Evolutionary conservation across 2,329 filamentous ascomycete genomes (phyloP), one percentile per base, ranked within the genome.

Genomic region (Gnomoniopsis smithogilvyi): DNA sequence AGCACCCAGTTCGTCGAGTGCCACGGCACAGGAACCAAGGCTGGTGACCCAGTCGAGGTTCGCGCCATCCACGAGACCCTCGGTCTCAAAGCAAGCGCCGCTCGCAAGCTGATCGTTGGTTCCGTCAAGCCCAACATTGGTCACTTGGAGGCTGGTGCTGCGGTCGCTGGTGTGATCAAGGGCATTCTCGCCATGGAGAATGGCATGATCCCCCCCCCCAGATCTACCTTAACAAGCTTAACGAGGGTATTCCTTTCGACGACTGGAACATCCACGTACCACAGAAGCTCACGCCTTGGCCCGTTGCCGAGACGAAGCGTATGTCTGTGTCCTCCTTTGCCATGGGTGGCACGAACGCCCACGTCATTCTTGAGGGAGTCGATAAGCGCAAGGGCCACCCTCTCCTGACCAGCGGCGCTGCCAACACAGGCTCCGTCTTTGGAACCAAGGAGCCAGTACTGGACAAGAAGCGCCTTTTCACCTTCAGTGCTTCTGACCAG

Each of bases 151-250:
- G 73, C 70, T 0, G 75, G 77, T 0, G 72, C 74, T 3, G 80
- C 77, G 1, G 55, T 81, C 0, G 70, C 71, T 0, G 70, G 70
- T 1, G 34, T 82, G 2, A 73, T 82, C 36, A 82, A 82, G 58
- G 67, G 68, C n/a, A 66, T 76, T 2, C 54, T 80, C 11, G 70
- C 72, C 1, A 61, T 80, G 2, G 76, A 80, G 60, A 67, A 73
- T 8, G 65, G 65, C 3, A 68, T 63, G 6, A 78, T 79, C 12
- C 75, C 73, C 0, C 73, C 0, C 75, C 74, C 0, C 75, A 70
- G 22, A 73, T 75, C 50, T 73, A 77, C 60, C 75, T 73, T 57
- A 56, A 59, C 3, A 58, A 58, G 56, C 50, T 58, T 11, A 58
- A 54, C 56, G 50, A 54, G 51, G 56, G 56, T 26, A 58, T 58